Evolutionary conservation across 257 asterid species (phyloP).

Genomic region (Jaltomata sinuosa): DNA sequence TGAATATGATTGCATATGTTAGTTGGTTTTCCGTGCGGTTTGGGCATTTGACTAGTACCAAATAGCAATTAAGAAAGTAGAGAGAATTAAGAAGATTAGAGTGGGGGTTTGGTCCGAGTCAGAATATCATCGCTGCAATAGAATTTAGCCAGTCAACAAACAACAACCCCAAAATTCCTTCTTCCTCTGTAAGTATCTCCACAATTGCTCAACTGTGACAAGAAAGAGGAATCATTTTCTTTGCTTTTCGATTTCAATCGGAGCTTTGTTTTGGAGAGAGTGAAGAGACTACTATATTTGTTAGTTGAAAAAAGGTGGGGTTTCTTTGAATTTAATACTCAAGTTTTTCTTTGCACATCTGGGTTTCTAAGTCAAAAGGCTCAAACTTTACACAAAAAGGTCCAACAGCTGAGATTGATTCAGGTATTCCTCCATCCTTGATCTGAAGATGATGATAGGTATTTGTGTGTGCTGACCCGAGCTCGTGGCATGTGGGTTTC

Average conservation of each 20-base stretch:
- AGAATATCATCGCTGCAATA: not conserved
- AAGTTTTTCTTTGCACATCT: slow-evolving; percentile 10
- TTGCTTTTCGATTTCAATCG: not conserved
- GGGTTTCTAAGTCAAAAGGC: slow-evolving; percentile 28
- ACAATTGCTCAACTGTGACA: not conserved
- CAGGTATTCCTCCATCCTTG: not conserved
- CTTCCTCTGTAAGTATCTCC: not conserved
- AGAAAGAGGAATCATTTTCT: not conserved
- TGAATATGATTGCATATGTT: not conserved
- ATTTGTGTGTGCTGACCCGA: not conserved
- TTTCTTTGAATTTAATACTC: not conserved
- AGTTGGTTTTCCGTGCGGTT: not conserved
- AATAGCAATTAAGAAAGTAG: not conserved
- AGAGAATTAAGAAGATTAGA: not conserved
- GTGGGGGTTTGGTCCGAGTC: not conserved
- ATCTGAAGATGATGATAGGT: not conserved
- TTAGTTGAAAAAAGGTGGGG: not conserved
- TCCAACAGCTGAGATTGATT: not conserved
- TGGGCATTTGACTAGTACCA: not conserved
- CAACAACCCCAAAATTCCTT: not conserved
- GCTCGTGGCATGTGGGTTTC: not conserved
- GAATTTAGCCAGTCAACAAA: not conserved
- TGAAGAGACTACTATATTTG: slow-evolving; percentile 2
- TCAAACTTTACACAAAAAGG: slow-evolving; percentile 11
- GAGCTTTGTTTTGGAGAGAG: not conserved